Evolutionary conservation across 306 rosid species (phyloP).

Genomic region (Neltuma alba): DNA sequence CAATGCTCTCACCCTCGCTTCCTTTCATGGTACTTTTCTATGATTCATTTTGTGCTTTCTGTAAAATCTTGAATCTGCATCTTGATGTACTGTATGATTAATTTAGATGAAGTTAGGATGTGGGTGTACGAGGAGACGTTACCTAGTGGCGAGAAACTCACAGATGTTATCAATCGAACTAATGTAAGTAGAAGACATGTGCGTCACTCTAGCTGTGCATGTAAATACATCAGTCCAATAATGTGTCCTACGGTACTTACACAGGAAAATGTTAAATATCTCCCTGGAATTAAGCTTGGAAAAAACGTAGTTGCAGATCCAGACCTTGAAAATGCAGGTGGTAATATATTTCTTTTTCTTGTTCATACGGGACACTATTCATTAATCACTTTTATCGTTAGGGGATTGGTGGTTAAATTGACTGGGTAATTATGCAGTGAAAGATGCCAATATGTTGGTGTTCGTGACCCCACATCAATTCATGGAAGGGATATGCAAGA

Average conservation of each 20-base stretch:
- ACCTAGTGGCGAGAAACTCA: conserved; percentile 77
- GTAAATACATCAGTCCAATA: neutral
- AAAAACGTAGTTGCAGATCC: conserved; percentile 89
- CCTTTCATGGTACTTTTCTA: conserved; percentile 64
- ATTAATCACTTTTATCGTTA: neutral
- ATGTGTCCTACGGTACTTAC: conserved; percentile 14
- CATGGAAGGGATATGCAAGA: conserved; percentile 87
- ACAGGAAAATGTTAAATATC: conserved; percentile 92
- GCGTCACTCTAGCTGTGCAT: conserved; percentile 12
- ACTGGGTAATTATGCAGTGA: conserved; percentile 56
- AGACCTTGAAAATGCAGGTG: conserved; percentile 79
- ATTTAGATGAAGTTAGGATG: conserved; percentile 88
- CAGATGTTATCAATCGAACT: conserved; percentile 75
- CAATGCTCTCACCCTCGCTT: conserved; percentile 57
- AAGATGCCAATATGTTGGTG: conserved; percentile 84
- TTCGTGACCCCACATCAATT: conserved; percentile 95
- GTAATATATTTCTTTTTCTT: conserved; percentile 1
- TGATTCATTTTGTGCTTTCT: neutral
- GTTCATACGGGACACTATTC: neutral
- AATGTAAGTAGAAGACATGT: conserved; percentile 57
- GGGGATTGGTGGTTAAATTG: neutral
- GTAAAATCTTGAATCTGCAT: conserved; percentile 14
- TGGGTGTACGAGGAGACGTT: conserved; percentile 91
- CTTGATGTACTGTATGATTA: conserved; percentile 20
- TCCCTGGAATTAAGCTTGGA: conserved; percentile 88